A percentile compares a stretch with the other conserved stretches of the same genome.
phyloP scores from a whole-genome alignment of 176 grass and related monocot species.

The Carex pumila region DNA sequence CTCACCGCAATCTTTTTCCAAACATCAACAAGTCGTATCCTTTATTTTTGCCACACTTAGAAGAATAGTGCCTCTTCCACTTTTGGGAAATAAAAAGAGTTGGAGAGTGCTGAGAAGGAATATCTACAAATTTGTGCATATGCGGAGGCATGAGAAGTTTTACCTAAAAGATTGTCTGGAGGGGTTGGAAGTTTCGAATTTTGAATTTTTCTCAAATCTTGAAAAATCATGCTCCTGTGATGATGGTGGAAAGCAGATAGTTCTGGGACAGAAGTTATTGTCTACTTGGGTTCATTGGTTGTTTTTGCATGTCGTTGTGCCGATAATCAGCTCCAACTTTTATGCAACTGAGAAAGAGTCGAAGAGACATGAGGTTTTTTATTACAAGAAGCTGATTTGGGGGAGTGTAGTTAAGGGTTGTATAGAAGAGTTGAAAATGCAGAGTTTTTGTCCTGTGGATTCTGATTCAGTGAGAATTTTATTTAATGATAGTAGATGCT shows the following conservation, averaged over 20 bases:
- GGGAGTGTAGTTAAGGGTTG: conserved; percentile 35
- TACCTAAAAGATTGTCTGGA: conserved; percentile 48
- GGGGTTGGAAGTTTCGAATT: conserved; percentile 54
- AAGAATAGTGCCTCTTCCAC: conserved; percentile 54
- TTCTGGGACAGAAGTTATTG: conserved; percentile 46
- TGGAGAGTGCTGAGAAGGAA: conserved; percentile 66
- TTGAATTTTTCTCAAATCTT: conserved; percentile 63
- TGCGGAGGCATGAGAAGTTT: conserved; percentile 52
- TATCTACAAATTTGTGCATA: conserved; percentile 73
- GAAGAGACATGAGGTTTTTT: conserved; percentile 68
- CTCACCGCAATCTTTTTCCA: conserved; percentile 43
- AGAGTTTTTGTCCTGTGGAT: conserved; percentile 35
- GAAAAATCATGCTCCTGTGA: conserved; percentile 47
- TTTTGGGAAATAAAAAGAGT: conserved; percentile 55
- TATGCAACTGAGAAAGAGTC: conserved; percentile 87
- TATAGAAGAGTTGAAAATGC: conserved; percentile 41
- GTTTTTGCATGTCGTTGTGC: conserved; percentile 64
- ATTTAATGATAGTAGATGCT: conserved; percentile 12
- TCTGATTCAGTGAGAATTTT: conserved; percentile 22
- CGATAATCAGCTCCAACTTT: conserved; percentile 61
- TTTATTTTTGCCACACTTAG: conserved; percentile 70
- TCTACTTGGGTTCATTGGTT: conserved; percentile 76
- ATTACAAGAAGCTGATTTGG: conserved; percentile 86
- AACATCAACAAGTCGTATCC: conserved; percentile 62
- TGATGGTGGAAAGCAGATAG: conserved; percentile 20